These are phyloP conservation scores for Choricystis sp. DNA, from an alignment of 139 green algal species.

Conservation along the genomic window DNA sequence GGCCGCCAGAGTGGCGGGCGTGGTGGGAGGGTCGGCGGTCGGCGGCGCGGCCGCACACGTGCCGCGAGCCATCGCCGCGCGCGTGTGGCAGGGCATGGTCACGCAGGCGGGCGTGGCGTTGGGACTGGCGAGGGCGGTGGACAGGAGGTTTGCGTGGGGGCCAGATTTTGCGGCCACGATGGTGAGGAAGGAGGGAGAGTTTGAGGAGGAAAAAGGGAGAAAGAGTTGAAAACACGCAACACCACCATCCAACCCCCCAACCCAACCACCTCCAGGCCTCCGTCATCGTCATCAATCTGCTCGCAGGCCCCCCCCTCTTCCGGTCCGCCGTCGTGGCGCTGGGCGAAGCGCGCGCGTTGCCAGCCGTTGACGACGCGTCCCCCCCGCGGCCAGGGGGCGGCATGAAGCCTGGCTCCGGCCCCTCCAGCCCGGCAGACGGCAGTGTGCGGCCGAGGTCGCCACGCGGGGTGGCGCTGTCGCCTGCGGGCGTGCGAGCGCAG, in stretches of 20 bases:
- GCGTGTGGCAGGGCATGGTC: neutral
- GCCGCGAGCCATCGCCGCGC: neutral
- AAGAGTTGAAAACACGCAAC: too few species aligned
- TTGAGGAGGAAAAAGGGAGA: too few species aligned
- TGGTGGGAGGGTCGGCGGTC: neutral
- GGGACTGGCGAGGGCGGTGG: neutral
- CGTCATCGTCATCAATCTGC: neutral
- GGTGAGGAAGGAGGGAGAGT: too few species aligned
- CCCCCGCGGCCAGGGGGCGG: too few species aligned
- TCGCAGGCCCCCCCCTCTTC: neutral
- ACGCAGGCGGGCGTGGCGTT: neutral
- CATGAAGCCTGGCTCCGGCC: too few species aligned
- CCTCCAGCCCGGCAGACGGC: too few species aligned
- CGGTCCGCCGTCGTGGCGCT: neutral
- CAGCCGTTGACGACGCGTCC: too few species aligned
- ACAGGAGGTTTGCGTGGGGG: neutral
- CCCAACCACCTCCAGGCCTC: neutral
- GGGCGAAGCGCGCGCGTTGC: neutral
- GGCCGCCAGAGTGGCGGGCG: neutral
- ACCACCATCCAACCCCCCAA: too few species aligned
- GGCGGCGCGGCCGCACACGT: neutral
- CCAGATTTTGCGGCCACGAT: neutral
- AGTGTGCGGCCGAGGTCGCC: too few species aligned
- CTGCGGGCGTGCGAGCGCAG: too few species aligned
- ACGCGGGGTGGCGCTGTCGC: too few species aligned